Evolutionary conservation across 768 basidiomycete species (phyloP).

Genomic region (Polyporus arcularius): DNA sequence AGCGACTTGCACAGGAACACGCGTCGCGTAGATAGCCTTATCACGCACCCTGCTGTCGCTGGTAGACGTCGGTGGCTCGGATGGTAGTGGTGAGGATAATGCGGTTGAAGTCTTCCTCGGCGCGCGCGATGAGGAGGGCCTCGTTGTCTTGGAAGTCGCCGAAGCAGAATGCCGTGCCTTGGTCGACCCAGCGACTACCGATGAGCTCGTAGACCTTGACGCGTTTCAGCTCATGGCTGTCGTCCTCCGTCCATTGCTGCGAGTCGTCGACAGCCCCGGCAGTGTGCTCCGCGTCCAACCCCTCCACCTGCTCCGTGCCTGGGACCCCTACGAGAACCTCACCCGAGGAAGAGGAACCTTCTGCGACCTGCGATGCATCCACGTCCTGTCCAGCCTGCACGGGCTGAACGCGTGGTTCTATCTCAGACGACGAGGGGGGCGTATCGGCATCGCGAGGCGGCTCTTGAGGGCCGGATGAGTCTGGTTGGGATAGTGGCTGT

Average conservation of each 20-base stretch:
- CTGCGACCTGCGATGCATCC: slow-evolving; percentile 1
- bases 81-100: slow-evolving; percentile 81
- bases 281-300: slow-evolving; percentile 8
- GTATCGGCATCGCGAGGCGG: slow-evolving; percentile 14
- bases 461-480: slow-evolving; percentile 11
- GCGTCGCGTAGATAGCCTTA: slow-evolving; percentile 16
- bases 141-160: slow-evolving; percentile 83
- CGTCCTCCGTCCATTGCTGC: slow-evolving; percentile 63
- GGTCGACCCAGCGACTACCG: slow-evolving; percentile 90
- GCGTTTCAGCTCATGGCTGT: slow-evolving; percentile 76
- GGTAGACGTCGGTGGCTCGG: slow-evolving; percentile 82
- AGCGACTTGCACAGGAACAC: slow-evolving; percentile 2
- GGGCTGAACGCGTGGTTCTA: slow-evolving; percentile 21
- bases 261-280: slow-evolving; percentile 52
- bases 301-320: slow-evolving; percentile 9
- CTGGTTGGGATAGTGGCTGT: slow-evolving; percentile 32
- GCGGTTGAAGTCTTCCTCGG: slow-evolving; percentile 70
- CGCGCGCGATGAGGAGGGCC: slow-evolving; percentile 82
- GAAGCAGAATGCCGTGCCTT: slow-evolving; percentile 95
- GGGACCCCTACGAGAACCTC: slow-evolving; percentile 9
- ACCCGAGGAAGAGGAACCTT: slow-evolving; percentile 1
- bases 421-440: slow-evolving; percentile 5
- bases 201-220: slow-evolving; percentile 97
- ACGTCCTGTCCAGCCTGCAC: slow-evolving; percentile 6
- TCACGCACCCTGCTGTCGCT: slow-evolving; percentile 77